Conservation (phyloP, 305 asterid genomes). For the Solanum chacoense region DNA sequence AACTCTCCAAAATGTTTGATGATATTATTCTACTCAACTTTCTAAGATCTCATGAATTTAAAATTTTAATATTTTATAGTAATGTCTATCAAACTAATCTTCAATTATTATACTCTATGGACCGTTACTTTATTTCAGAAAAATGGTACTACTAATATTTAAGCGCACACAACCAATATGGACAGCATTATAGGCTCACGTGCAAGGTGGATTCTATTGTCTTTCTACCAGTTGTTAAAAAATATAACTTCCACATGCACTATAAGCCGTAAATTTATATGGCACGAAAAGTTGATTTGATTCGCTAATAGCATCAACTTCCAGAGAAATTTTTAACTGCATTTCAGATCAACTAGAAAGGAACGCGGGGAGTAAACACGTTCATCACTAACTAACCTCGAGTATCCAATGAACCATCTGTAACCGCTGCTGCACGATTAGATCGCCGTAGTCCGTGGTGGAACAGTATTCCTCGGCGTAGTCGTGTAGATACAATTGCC, state of each 20-base stretch:
- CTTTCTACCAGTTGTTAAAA: not conserved
- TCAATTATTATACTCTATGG: not conserved
- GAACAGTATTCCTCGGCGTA: constrained; percentile 69
- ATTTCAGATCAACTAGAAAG: not conserved
- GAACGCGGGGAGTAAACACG: not conserved
- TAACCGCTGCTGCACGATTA: constrained; percentile 71
- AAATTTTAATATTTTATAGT: not conserved
- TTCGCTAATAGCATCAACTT: not conserved
- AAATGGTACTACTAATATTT: not conserved
- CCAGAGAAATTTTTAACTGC: not conserved
- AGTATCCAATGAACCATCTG: constrained; percentile 92
- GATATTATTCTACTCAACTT: not conserved
- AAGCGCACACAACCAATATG: not conserved
- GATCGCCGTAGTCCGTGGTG: constrained; percentile 47
- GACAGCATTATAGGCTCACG: not conserved
- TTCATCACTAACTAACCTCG: constrained; percentile 41
- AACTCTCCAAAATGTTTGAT: not conserved
- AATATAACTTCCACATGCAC: not conserved
- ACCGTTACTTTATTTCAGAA: not conserved
- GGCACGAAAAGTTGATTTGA: not conserved
- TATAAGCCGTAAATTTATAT: not conserved
- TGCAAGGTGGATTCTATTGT: not conserved
- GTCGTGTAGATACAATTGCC: constrained; percentile 66
- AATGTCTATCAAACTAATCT: not conserved
- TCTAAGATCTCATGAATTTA: not conserved